Conservation (phyloP, 768 basidiomycete genomes). For the Suillus subalutaceus region DNA sequence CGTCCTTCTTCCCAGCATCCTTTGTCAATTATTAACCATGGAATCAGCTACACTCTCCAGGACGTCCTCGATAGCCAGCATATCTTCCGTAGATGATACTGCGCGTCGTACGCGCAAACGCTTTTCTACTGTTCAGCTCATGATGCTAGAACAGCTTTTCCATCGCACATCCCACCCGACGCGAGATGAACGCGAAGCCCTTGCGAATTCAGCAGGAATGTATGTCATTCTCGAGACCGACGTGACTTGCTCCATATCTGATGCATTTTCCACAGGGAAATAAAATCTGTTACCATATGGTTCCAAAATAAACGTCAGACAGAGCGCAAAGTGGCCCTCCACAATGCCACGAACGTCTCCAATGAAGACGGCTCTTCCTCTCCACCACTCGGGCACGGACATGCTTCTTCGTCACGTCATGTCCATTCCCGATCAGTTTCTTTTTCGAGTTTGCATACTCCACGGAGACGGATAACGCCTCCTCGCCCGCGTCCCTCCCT, state of each 20-base stretch:
- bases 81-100: conserved; percentile 51
- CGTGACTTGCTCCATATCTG: conserved; percentile 12
- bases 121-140: conserved; percentile 68
- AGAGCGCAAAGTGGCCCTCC: conserved; percentile 57
- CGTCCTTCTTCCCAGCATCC: conserved; percentile 2
- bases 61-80: conserved; percentile 58
- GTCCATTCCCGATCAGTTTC: conserved; percentile 41
- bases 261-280: conserved; percentile 29
- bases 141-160: conserved; percentile 73
- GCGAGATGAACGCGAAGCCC: conserved; percentile 68
- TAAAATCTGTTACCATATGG: conserved; percentile 39
- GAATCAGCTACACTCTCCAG: conserved; percentile 43
- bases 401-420: conserved; percentile 32
- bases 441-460: conserved; percentile 24
- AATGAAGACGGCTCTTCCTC: conserved; percentile 23
- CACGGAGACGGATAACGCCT: conserved; percentile 32
- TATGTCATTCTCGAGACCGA: conserved; percentile 35
- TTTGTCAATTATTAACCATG: conserved; percentile 11
- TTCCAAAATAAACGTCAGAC: conserved; percentile 42
- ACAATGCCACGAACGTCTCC: conserved; percentile 33
- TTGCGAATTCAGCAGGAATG: conserved; percentile 66
- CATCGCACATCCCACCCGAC: conserved; percentile 75
- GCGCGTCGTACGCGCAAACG: conserved; percentile 69
- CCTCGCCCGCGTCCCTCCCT: conserved; percentile 35
- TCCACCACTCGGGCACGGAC: conserved; percentile 26